Evolutionary conservation across 2,329 filamentous ascomycete species (phyloP).

Genomic region (Sporothrix curviconia): DNA sequence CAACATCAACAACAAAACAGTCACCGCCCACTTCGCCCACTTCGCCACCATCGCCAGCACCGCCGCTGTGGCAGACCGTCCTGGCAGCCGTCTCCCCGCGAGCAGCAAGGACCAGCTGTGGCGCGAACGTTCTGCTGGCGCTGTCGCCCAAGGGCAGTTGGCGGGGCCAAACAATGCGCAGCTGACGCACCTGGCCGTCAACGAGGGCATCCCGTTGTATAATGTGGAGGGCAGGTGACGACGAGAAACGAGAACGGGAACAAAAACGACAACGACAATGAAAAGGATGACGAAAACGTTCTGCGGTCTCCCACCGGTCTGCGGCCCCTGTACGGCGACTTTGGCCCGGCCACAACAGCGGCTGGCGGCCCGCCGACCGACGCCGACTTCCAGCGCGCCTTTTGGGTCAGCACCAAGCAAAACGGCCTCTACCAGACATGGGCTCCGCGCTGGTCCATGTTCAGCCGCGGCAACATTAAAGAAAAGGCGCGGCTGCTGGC

Average conservation of each 20-base stretch:
- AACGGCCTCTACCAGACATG: slow-evolving; percentile 77
- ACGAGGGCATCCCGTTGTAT: slow-evolving; percentile 53
- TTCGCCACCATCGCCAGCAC: neutral
- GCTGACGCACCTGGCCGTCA: slow-evolving; percentile 53
- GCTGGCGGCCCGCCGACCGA: slow-evolving; percentile 24
- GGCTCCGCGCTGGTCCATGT: slow-evolving; percentile 91
- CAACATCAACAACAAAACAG: too few relatives aligned
- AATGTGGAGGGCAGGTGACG: too few relatives aligned
- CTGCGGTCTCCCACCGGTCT: slow-evolving; percentile 68
- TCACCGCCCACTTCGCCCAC: slow-evolving; percentile 11
- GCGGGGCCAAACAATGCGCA: slow-evolving; percentile 29
- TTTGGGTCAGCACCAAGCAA: slow-evolving; percentile 76
- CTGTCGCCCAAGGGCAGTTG: slow-evolving; percentile 34
- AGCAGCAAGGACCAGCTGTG: slow-evolving; percentile 37
- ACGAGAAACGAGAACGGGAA: too few relatives aligned
- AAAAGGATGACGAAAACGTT: slow-evolving; percentile 50
- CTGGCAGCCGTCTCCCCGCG: slow-evolving; percentile 25
- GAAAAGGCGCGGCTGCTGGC: slow-evolving; percentile 74
- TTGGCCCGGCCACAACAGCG: slow-evolving; percentile 47
- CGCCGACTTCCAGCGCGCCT: slow-evolving; percentile 56
- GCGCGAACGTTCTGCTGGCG: slow-evolving; percentile 38
- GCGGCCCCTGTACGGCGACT: slow-evolving; percentile 64
- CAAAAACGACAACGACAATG: slow-evolving; percentile 1
- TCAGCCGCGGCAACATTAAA: slow-evolving; percentile 80
- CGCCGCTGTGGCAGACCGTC: slow-evolving; percentile 32